Percentiles rank a stretch among this genome's conserved stretches.
Evolutionary conservation across 768 basidiomycete species (phyloP).

Genomic region (Lenzites betulinus): DNA sequence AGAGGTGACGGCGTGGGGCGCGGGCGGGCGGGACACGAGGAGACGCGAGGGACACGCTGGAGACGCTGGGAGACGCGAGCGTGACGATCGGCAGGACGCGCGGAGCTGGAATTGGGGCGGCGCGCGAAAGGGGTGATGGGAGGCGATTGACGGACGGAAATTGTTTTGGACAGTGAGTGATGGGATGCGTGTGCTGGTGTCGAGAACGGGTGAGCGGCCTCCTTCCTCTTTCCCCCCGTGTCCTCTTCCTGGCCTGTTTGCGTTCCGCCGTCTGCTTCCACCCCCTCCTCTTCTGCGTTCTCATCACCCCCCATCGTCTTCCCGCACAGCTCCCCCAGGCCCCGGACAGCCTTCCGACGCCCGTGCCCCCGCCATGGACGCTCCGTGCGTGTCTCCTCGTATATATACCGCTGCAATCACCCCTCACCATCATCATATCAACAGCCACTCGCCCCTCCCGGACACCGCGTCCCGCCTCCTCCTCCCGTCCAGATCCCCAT

Average conservation of each 20-base stretch:
- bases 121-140: slow-evolving; percentile 4
- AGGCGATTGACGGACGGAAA: slow-evolving; percentile 14
- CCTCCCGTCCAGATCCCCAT: slow-evolving; percentile 14
- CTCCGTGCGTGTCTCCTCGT: slow-evolving; percentile 23
- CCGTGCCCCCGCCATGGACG: slow-evolving; percentile 24
- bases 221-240: slow-evolving; percentile 4
- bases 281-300: slow-evolving; percentile 20
- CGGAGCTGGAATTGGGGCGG: slow-evolving; percentile 14
- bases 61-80: too few relatives aligned
- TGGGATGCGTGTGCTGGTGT: slow-evolving; percentile 19
- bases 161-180: slow-evolving; percentile 14
- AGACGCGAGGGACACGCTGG: too few relatives aligned
- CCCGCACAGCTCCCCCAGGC: slow-evolving; percentile 27
- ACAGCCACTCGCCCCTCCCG: slow-evolving; percentile 18
- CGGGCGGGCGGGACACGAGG: too few relatives aligned
- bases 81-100: slow-evolving; percentile 8
- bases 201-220: slow-evolving; percentile 15
- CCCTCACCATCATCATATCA: slow-evolving; percentile 23
- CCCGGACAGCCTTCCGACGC: slow-evolving; percentile 27
- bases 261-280: slow-evolving; percentile 10
- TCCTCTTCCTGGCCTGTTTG: neutral
- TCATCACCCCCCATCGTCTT: slow-evolving; percentile 30
- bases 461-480: slow-evolving; percentile 14
- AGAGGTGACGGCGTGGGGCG: neutral
- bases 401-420: slow-evolving; percentile 24